Conservation (phyloP, 768 basidiomycete genomes). For the Lactarius sanguifluus region DNA sequence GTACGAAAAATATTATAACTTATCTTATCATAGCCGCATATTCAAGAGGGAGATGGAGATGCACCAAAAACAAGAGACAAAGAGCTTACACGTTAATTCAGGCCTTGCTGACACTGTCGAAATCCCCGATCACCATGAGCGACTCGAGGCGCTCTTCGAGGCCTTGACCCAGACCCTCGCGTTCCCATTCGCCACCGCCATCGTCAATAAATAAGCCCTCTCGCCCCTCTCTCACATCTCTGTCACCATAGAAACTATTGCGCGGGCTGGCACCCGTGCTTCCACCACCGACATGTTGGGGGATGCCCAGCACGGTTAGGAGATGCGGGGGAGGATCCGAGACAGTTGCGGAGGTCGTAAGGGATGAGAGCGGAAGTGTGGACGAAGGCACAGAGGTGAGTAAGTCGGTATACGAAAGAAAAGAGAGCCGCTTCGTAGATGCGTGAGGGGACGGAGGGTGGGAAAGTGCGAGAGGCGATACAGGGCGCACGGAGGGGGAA, state of each 20-base stretch:
- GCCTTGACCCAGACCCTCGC: slow-evolving; percentile 79
- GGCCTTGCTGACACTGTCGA: slow-evolving; percentile 25
- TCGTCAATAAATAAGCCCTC: slow-evolving; percentile 51
- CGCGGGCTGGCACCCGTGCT: slow-evolving; percentile 32
- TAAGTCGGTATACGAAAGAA: slow-evolving; percentile 86
- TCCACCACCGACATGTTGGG: slow-evolving; percentile 36
- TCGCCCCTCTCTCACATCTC: slow-evolving; percentile 26
- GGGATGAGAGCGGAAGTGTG: slow-evolving; percentile 66
- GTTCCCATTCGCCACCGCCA: slow-evolving; percentile 82
- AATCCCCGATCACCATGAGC: slow-evolving; percentile 37
- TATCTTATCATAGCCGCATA: slow-evolving; percentile 14
- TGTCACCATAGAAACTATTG: slow-evolving; percentile 29
- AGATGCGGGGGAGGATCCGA: slow-evolving; percentile 75
- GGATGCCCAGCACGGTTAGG: slow-evolving; percentile 52
- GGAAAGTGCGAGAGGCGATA: slow-evolving; percentile 36
- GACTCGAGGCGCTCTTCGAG: slow-evolving; percentile 80
- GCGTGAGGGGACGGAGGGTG: slow-evolving; percentile 48
- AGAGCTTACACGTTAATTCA: slow-evolving; percentile 11
- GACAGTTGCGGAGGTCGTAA: slow-evolving; percentile 61
- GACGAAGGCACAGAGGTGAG: slow-evolving; percentile 74
- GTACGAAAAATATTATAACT: slow-evolving; percentile 14
- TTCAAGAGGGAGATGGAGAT: not conserved
- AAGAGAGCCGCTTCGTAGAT: slow-evolving; percentile 73
- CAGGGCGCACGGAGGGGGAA: slow-evolving; percentile 30
- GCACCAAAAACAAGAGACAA: not conserved